These are phyloP conservation scores for Berberis thunbergii DNA, from an alignment of 164 flowering plant species.

Conservation along the genomic window DNA sequence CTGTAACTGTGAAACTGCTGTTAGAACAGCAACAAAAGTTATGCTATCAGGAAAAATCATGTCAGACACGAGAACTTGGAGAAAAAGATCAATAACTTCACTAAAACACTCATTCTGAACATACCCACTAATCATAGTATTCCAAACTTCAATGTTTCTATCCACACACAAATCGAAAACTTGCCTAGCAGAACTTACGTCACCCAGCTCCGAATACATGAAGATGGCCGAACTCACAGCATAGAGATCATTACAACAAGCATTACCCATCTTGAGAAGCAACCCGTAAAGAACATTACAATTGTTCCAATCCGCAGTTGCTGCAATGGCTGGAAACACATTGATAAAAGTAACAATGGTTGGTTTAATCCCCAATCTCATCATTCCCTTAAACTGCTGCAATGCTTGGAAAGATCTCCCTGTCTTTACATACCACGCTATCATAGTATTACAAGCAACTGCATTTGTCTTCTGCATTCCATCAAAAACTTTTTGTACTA, in stretches of 20 bases:
- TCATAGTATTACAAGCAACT: conserved; percentile 71
- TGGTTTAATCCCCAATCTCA: conserved; percentile 45
- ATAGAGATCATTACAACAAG: conserved; percentile 48
- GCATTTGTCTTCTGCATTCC: conserved; percentile 61
- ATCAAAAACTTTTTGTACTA: conserved; percentile 50
- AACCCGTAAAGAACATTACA: conserved; percentile 45
- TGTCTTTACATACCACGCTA: conserved; percentile 66
- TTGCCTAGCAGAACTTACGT: conserved; percentile 41
- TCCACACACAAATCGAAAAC: conserved; percentile 45
- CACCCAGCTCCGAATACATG: conserved; percentile 61
- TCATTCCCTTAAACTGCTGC: conserved; percentile 48
- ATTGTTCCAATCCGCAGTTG: conserved; percentile 18
- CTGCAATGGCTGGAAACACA: conserved; percentile 68
- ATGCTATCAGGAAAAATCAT: conserved; percentile 46
- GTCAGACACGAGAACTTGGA: conserved; percentile 35
- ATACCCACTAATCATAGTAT: conserved; percentile 78
- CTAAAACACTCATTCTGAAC: conserved; percentile 43
- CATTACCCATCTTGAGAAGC: conserved; percentile 51
- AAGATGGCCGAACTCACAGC: conserved; percentile 66
- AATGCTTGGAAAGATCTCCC: conserved; percentile 39
- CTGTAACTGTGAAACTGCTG: conserved; percentile 70
- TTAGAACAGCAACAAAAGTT: conserved; percentile 51
- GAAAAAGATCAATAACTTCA: conserved; percentile 54
- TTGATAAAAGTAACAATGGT: conserved; percentile 68
- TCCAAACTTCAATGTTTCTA: conserved; percentile 83